Base-by-base conservation (phyloP, 208 protist genomes). In the Crithidia fasciculata region DNA sequence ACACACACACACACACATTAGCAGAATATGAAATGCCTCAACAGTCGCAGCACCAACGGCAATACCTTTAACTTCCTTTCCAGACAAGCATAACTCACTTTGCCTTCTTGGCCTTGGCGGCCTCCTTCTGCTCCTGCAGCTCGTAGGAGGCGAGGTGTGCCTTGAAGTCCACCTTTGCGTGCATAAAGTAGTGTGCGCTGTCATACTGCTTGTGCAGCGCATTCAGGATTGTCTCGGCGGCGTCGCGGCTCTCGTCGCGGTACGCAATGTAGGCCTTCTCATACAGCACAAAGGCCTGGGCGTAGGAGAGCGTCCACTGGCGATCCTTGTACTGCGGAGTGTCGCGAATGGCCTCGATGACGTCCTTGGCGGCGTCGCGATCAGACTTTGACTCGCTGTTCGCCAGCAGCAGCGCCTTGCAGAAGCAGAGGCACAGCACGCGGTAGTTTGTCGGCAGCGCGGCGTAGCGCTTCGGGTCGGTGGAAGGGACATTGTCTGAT, bases 271-370 rank as follows among this genome's bases (percentile, higher is more conserved):
- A 74, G 8, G 79, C 79, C 44, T 78, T 78, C 4, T 87, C 79
- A 70, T 84, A 84, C 36, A 84, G 69, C 2, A 68, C 68, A 50
- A 80, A 79, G 4, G 83, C 72, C 57, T 81, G 72, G 15, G 76
- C 74, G 74, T 82, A 87, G 39, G 79, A 84, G 28, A 87, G 74
- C 2, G 71, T 78, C 60, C 69, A 78, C 64, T 72, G 70, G 28
- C 78, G 80, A 59, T 87, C 83, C 60, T 81, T 83, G 69, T 78
- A 83, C 65, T 78, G 70, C 6, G 78, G 78, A 0, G 68, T 80
- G 1, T 69, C 64, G n/a, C 52, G 64, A 7, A 87, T 74, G 5
- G 76, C 76, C 16, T 77, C 69, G 37, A 84, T 71, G 3, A 81
- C 69, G 5, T 54, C 5, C 7, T 73, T 15, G 2, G 79, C 66